A percentile compares a stretch with the other conserved stretches of the same genome.
phyloP scores from a whole-genome alignment of 1,284 basidiomycete species.

The Boletus albobrunnescens region DNA sequence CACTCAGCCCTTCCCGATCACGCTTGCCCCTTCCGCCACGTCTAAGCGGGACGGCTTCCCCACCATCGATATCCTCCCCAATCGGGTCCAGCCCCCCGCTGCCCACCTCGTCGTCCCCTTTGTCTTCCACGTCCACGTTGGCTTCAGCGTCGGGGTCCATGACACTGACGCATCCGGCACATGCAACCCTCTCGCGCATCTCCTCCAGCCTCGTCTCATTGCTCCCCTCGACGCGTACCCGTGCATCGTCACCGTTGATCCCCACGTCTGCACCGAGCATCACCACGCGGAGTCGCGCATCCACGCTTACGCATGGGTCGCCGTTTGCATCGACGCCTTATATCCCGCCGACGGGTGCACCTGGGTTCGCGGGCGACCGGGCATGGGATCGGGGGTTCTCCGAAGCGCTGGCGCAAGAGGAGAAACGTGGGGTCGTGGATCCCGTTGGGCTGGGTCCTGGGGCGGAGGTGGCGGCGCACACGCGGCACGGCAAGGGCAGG shows the following conservation, averaged over 20 bases:
- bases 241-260: neutral
- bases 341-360: slow-evolving; percentile 69
- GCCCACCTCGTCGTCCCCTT: slow-evolving; percentile 4
- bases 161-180: slow-evolving; percentile 19
- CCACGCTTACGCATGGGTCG: slow-evolving; percentile 41
- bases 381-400: slow-evolving; percentile 57
- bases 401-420: slow-evolving; percentile 34
- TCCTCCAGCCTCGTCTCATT: slow-evolving; percentile 30
- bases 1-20: slow-evolving; percentile 7
- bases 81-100: slow-evolving; percentile 9
- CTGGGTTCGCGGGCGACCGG: slow-evolving; percentile 65
- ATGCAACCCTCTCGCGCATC: slow-evolving; percentile 28
- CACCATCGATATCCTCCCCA: slow-evolving; percentile 20
- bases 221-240: slow-evolving; percentile 19
- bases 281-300: neutral
- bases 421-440: slow-evolving; percentile 21
- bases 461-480: neutral
- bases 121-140: neutral
- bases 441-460: too few relatives aligned
- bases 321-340: slow-evolving; percentile 60
- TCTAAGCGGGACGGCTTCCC: slow-evolving; percentile 22
- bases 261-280: slow-evolving; percentile 1
- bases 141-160: neutral
- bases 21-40: slow-evolving; percentile 24
- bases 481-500: slow-evolving; percentile 23